A percentile compares a stretch with the other conserved stretches of the same genome.
phyloP scores from a whole-genome alignment of 352 stramenopile genomes.

The Phytopythium kandeliae region DNA sequence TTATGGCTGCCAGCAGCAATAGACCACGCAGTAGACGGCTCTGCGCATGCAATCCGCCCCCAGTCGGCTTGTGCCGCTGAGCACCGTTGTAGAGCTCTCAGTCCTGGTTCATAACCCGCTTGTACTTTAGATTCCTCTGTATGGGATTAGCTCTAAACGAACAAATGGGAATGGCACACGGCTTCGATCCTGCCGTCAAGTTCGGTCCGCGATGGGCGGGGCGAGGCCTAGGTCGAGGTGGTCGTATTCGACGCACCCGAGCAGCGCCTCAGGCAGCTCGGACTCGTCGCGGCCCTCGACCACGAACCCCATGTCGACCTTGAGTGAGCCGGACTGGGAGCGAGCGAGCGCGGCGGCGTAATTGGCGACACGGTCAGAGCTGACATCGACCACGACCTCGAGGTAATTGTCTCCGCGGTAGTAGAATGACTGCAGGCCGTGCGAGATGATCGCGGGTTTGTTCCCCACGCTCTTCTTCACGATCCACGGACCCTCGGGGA shows the following conservation, averaged over 20 bases:
- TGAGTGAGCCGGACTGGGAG: slow-evolving; percentile 54
- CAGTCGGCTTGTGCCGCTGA: too few relatives aligned
- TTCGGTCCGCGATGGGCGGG: slow-evolving; percentile 24
- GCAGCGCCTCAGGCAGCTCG: slow-evolving; percentile 76
- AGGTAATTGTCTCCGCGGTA: slow-evolving; percentile 59
- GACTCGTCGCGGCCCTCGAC: slow-evolving; percentile 59
- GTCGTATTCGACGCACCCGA: slow-evolving; percentile 76
- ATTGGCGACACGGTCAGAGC: slow-evolving; percentile 64
- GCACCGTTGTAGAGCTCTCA: too few relatives aligned
- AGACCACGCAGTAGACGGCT: too few relatives aligned
- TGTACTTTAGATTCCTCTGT: too few relatives aligned
- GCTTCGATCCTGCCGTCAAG: too few relatives aligned
- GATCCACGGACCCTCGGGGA: slow-evolving; percentile 77
- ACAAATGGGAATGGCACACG: too few relatives aligned
- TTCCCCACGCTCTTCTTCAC: slow-evolving; percentile 73
- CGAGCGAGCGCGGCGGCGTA: slow-evolving; percentile 75
- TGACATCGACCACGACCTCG: slow-evolving; percentile 75
- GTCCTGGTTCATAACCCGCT: too few relatives aligned
- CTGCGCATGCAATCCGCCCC: too few relatives aligned
- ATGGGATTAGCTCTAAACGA: too few relatives aligned
- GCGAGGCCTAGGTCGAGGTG: slow-evolving; percentile 61
- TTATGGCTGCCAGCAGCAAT: too few relatives aligned
- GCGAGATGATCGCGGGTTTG: slow-evolving; percentile 74
- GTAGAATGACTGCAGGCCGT: slow-evolving; percentile 56
- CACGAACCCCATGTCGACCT: slow-evolving; percentile 79